A percentile compares a stretch with the other conserved stretches of the same genome.
Evolutionary conservation across 1,284 basidiomycete genomes (phyloP).

Genomic region (Exobasidium rhododendri): DNA sequence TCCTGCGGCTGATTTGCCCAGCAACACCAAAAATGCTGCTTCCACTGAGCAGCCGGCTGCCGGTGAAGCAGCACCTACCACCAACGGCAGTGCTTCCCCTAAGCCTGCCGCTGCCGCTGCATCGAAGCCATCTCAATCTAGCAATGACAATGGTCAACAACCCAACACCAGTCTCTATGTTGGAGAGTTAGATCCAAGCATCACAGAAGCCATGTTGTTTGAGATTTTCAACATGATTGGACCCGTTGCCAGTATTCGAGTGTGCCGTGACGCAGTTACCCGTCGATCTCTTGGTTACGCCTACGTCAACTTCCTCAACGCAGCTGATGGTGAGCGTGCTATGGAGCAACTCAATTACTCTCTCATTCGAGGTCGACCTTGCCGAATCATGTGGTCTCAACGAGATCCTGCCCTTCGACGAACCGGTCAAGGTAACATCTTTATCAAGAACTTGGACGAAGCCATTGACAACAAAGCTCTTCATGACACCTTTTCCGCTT

Average conservation of each 20-base stretch:
- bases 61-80: slow-evolving; percentile 27
- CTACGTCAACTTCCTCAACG: slow-evolving; percentile 98
- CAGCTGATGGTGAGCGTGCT: slow-evolving; percentile 95
- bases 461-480: slow-evolving; percentile 99
- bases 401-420: slow-evolving; percentile 98
- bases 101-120: slow-evolving; percentile 10
- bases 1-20: slow-evolving; percentile 28
- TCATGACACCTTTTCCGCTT: slow-evolving; percentile 98
- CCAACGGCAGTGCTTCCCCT: slow-evolving; percentile 23
- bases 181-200: slow-evolving; percentile 94
- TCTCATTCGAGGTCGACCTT: slow-evolving; percentile 94
- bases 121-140: slow-evolving; percentile 6
- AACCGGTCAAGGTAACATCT: slow-evolving; percentile 99
- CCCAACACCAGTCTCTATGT: slow-evolving; percentile 83
- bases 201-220: slow-evolving; percentile 99
- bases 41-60: slow-evolving; percentile 48
- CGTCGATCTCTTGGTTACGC: slow-evolving; percentile 99
- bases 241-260: slow-evolving; percentile 96
- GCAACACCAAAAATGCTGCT: slow-evolving; percentile 18
- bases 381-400: slow-evolving; percentile 99
- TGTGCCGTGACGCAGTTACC: slow-evolving; percentile 99
- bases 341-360: slow-evolving; percentile 99
- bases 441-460: slow-evolving; percentile 99
- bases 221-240: slow-evolving; percentile 99
- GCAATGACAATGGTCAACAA: slow-evolving; percentile 17